phyloP scores from a whole-genome alignment of 2,329 filamentous ascomycete genomes.

The Paracamarosporium sp. region DNA sequence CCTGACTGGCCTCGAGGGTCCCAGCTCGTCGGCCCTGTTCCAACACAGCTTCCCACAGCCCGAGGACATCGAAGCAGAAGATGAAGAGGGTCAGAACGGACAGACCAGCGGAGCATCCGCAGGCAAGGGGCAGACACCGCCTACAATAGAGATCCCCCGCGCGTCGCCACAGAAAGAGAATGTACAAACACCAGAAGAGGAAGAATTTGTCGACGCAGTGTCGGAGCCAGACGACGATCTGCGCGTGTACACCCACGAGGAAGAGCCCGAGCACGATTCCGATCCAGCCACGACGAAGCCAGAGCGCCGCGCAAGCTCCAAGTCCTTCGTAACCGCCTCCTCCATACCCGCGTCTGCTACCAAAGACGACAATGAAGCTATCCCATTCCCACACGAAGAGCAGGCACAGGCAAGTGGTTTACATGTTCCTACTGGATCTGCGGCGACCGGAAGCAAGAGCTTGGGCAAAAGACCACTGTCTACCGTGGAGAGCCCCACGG shows the following conservation, averaged over 20 bases:
- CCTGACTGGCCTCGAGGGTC: conserved; percentile 49
- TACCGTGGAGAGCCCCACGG: conserved; percentile 34
- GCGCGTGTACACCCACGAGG: conserved; percentile 23
- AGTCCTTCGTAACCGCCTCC: conserved; percentile 42
- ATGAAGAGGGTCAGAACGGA: conserved; percentile 21
- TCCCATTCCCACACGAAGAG: conserved; percentile 15
- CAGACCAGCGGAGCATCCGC: conserved; percentile 21
- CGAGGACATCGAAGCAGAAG: conserved; percentile 40
- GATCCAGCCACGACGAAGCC: conserved; percentile 14
- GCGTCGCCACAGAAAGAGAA: conserved; percentile 29
- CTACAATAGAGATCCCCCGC: conserved; percentile 40
- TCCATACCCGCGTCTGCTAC: conserved; percentile 18
- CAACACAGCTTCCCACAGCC: conserved; percentile 53
- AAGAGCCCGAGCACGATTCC: conserved; percentile 13
- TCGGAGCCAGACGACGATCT: conserved; percentile 40
- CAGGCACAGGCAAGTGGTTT: conserved; percentile 36
- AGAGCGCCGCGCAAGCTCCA: conserved; percentile 35
- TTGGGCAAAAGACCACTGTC: conserved; percentile 38
- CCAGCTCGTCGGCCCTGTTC: conserved; percentile 46
- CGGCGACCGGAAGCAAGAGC: conserved; percentile 22
- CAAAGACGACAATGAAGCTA: conserved; percentile 12
- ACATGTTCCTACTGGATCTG: conserved; percentile 31
- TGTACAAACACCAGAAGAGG: conserved; percentile 25
- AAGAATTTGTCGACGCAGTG: conserved; percentile 34
- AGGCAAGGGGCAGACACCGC: conserved; percentile 28